Base-by-base conservation (phyloP, 768 basidiomycete species). In the Sarcodon aspratus region DNA sequence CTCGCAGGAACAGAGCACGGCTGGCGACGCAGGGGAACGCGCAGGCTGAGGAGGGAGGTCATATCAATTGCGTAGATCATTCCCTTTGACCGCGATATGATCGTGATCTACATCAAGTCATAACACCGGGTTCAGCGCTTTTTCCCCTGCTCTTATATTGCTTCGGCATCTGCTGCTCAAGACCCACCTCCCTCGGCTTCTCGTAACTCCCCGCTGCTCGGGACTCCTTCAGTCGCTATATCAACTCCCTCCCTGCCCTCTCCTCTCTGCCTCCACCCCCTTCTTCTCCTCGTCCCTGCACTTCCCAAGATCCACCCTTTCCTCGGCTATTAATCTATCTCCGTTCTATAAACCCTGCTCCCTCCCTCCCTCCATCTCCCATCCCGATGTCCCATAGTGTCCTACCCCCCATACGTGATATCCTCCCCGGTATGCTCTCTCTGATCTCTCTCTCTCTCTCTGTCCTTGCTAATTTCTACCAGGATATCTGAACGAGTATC, bases 321-420 rank as follows among this genome's bases (percentile, higher is more conserved):
- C 46, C 32, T 36, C 13, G 33, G 33, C 31, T 47, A 33, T 17
- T 34, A 33, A 33, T 36, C 21, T 27, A 27, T 27, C 40, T 42
- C 40, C 40, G 27, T 42, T 13, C 40, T 13, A 42, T 27, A 27
- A 27, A 27, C 21, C 21, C 5, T 27, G 17, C 15, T 21, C 27
- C 13, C 34, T 47, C 34, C 33, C 49, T 9, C n/a, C 49, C 13
- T 31, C 46, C 18, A 48, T 50, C 48, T 38, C 48, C 10, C 44
- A 48, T 34, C 48, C 46, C 40, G 5, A 42, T 42, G 21, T 47
- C 47, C 8, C 51, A 52, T 8, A 46, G 53, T 31, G 56, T 59
- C 1, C 54, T 63, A 36, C 61, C 61, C 21, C 57, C 61, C 47
- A 63, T 63, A 51, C 51, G 56, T 17, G 62, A 62, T 21, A 53